Conservation (phyloP, 768 basidiomycete genomes). For the Trametes maxima region DNA sequence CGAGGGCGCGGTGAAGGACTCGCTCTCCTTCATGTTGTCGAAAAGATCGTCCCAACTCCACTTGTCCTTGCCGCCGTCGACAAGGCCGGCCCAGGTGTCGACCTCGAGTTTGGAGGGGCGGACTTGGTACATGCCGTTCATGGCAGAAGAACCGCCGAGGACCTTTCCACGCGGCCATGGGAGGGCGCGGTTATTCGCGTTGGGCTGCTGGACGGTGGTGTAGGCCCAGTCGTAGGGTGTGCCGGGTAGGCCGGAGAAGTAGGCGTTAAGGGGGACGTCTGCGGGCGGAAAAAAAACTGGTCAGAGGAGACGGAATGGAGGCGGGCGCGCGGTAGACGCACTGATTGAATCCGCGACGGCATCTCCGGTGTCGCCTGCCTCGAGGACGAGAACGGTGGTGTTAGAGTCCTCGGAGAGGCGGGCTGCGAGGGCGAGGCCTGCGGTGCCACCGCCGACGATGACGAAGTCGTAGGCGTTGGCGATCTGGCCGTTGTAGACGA, state of each 20-base stretch:
- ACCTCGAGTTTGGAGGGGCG: slow-evolving; percentile 53
- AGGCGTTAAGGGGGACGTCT: slow-evolving; percentile 56
- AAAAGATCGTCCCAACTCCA: slow-evolving; percentile 55
- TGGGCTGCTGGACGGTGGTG: slow-evolving; percentile 49
- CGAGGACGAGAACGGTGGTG: slow-evolving; percentile 46
- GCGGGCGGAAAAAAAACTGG: neutral
- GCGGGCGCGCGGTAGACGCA: neutral
- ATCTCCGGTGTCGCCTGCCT: slow-evolving; percentile 50
- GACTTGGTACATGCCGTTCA: slow-evolving; percentile 71
- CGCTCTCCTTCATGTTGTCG: slow-evolving; percentile 50
- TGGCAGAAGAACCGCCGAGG: slow-evolving; percentile 67
- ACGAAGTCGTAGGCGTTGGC: slow-evolving; percentile 56
- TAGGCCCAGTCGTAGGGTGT: slow-evolving; percentile 59
- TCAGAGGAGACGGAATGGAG: neutral
- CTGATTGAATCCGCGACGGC: slow-evolving; percentile 30
- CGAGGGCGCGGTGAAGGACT: slow-evolving; percentile 58
- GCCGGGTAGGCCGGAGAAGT: slow-evolving; percentile 51
- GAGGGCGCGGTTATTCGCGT: slow-evolving; percentile 45
- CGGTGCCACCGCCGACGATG: slow-evolving; percentile 50
- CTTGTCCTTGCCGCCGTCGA: slow-evolving; percentile 35
- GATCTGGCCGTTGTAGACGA: slow-evolving; percentile 43
- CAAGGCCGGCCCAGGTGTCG: slow-evolving; percentile 48
- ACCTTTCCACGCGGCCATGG: slow-evolving; percentile 68
- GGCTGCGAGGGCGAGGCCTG: slow-evolving; percentile 49
- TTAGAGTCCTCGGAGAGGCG: slow-evolving; percentile 49